Evolutionary conservation across 1,284 basidiomycete genomes (phyloP).

Genomic region (Mycena citricolor): DNA sequence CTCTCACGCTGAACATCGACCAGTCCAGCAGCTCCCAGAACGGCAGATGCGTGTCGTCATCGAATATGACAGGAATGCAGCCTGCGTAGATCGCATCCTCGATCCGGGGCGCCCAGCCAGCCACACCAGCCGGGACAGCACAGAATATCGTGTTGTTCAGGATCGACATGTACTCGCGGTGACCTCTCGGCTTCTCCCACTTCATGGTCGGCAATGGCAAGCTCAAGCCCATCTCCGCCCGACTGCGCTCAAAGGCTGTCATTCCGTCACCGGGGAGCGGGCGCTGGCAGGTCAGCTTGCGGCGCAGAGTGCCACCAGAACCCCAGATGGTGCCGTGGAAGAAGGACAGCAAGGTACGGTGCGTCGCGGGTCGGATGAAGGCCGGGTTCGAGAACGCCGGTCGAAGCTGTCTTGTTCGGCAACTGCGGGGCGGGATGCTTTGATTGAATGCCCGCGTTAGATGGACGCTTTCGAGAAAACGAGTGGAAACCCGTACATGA

Average conservation of each 20-base stretch:
- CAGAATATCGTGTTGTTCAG: slow-evolving; percentile 8
- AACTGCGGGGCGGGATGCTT: slow-evolving; percentile 8
- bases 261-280: background rate
- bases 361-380: background rate
- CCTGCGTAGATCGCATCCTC: slow-evolving; percentile 9
- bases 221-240: background rate
- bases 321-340: slow-evolving; percentile 6
- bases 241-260: slow-evolving; percentile 1
- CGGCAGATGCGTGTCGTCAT: slow-evolving; percentile 1
- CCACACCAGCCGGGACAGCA: slow-evolving; percentile 5
- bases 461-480: background rate
- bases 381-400: background rate
- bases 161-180: slow-evolving; percentile 2
- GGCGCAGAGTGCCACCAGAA: background rate
- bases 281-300: background rate
- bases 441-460: background rate
- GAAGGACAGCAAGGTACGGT: background rate
- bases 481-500: background rate
- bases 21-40: slow-evolving; percentile 10
- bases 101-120: slow-evolving; percentile 9
- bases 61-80: slow-evolving; percentile 8
- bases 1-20: slow-evolving; percentile 2
- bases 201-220: background rate
- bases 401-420: slow-evolving; percentile 1
- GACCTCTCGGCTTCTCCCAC: background rate